These are phyloP conservation scores for Nigrospora oryzae DNA, from an alignment of 2,329 filamentous ascomycete genomes.

Conservation along the genomic window DNA sequence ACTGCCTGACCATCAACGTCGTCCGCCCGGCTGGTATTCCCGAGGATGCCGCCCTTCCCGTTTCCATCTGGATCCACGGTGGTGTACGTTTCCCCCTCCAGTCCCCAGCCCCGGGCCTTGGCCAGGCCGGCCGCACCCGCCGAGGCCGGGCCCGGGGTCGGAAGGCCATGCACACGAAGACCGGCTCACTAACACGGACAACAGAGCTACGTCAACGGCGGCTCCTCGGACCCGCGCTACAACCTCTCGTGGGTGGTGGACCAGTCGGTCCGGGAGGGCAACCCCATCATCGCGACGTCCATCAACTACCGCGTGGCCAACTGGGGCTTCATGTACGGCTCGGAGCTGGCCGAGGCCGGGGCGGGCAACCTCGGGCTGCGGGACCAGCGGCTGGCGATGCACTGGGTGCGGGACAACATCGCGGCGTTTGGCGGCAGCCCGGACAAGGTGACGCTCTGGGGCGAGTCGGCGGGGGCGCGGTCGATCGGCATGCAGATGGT, in stretches of 20 bases:
- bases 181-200: not conserved
- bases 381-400: conserved; percentile 39
- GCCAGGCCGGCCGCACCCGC: too few species aligned
- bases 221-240: conserved; percentile 38
- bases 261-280: conserved; percentile 33
- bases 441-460: conserved; percentile 40
- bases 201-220: conserved; percentile 14
- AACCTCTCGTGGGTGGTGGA: conserved; percentile 32
- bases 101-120: not conserved
- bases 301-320: conserved; percentile 42
- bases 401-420: conserved; percentile 44
- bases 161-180: not conserved
- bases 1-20: conserved; percentile 56
- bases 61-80: conserved; percentile 52
- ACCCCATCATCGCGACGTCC: conserved; percentile 39
- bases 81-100: conserved; percentile 18
- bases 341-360: conserved; percentile 30
- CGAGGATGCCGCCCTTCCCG: conserved; percentile 36
- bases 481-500: conserved; percentile 40
- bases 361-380: conserved; percentile 40
- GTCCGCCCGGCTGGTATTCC: conserved; percentile 39
- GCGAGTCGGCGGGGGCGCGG: conserved; percentile 43
- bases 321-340: conserved; percentile 43
- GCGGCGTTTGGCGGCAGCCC: conserved; percentile 38
- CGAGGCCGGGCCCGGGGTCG: too few species aligned